Conservation (phyloP, 371 early-diverging fungal species). For the Mucor ambiguus region DNA sequence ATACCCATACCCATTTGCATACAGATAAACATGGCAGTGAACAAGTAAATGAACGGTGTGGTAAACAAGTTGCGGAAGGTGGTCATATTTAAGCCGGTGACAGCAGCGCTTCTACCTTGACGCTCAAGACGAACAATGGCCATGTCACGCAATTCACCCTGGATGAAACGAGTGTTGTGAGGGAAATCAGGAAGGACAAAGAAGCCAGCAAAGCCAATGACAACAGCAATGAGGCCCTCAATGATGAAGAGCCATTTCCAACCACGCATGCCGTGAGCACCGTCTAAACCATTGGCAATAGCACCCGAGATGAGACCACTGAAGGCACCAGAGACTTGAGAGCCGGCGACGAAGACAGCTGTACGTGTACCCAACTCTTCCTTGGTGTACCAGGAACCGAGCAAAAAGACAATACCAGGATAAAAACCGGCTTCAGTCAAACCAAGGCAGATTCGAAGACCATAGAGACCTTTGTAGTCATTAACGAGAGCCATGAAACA, state of each 20-base stretch:
- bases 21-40: conserved; percentile 39
- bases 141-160: conserved; percentile 48
- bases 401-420: conserved; percentile 73
- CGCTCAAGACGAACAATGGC: conserved; percentile 53
- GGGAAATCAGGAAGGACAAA: conserved; percentile 65
- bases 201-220: conserved; percentile 44
- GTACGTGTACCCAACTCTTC: conserved; percentile 75
- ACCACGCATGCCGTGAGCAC: conserved; percentile 48
- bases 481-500: conserved; percentile 59
- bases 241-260: conserved; percentile 69
- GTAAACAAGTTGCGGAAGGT: conserved; percentile 41
- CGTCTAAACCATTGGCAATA: conserved; percentile 39
- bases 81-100: conserved; percentile 30
- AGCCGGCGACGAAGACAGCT: conserved; percentile 66
- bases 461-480: conserved; percentile 50
- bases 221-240: conserved; percentile 55
- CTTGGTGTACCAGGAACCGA: conserved; percentile 81
- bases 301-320: conserved; percentile 62
- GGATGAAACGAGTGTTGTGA: conserved; percentile 51
- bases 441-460: conserved; percentile 69
- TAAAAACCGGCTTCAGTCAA: conserved; percentile 71
- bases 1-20: conserved; percentile 54
- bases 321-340: conserved; percentile 70
- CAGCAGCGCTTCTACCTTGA: conserved; percentile 31
- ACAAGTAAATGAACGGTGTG: conserved; percentile 45